These are phyloP conservation scores for Pilasporangium apinafurcum DNA, from an alignment of 352 stramenopile species.

Conservation along the genomic window DNA sequence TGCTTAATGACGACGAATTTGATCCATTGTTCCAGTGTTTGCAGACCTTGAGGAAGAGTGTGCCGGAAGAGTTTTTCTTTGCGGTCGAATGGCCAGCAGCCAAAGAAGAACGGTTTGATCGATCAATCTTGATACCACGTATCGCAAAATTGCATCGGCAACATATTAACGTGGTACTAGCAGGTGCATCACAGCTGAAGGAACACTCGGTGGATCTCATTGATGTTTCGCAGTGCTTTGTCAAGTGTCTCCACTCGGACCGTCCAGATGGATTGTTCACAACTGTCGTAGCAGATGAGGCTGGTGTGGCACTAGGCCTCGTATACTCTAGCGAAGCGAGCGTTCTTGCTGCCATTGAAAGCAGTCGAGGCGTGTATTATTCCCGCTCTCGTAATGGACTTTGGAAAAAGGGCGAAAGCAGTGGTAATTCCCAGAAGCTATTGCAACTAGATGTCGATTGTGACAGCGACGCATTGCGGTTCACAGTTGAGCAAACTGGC, in stretches of 20 bases:
- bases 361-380: conserved; percentile 92
- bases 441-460: conserved; percentile 93
- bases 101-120: conserved; percentile 13
- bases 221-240: conserved; percentile 42
- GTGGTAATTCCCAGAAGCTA: conserved; percentile 91
- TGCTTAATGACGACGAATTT: conserved; percentile 15
- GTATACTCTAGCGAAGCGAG: conserved; percentile 94
- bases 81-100: conserved; percentile 31
- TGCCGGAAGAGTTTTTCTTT: conserved; percentile 49
- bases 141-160: conserved; percentile 61
- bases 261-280: conserved; percentile 89
- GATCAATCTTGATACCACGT: conserved; percentile 18
- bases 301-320: conserved; percentile 85
- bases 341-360: conserved; percentile 84
- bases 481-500: conserved; percentile 89
- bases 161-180: conserved; percentile 56
- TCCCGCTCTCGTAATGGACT: conserved; percentile 87
- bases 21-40: conserved; percentile 17
- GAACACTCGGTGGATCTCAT: conserved; percentile 15
- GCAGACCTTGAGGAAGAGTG: conserved; percentile 23
- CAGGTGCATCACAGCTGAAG: conserved; percentile 13
- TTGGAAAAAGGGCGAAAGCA: conserved; percentile 96
- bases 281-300: conserved; percentile 92
- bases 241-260: conserved; percentile 85
- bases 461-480: conserved; percentile 93